Conservation (phyloP, 129 eudicot species). For the Sambucus nigra region DNA sequence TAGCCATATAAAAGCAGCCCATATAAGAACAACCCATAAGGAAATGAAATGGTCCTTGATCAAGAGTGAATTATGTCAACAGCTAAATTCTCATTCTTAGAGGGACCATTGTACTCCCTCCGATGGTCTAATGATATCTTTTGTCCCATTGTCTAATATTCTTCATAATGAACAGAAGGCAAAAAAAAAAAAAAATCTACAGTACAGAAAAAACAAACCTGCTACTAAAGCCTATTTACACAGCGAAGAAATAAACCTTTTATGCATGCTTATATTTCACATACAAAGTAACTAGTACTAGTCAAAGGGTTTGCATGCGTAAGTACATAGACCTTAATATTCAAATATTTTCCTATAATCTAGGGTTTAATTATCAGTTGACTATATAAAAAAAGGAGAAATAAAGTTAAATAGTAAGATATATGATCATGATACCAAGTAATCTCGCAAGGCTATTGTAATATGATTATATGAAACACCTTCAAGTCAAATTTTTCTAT, state of each 20-base stretch:
- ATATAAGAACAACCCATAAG: neutral
- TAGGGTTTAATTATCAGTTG: neutral
- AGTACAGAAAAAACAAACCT: neutral
- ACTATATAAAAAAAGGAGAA: neutral
- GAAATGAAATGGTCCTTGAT: slow-evolving; percentile 11
- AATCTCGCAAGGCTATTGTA: too few species aligned
- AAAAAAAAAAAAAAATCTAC: neutral
- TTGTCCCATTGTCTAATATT: slow-evolving; percentile 9
- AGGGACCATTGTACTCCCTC: slow-evolving; percentile 13
- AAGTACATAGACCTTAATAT: too few species aligned
- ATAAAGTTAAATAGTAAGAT: too few species aligned
- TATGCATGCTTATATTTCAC: too few species aligned
- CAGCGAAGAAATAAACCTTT: too few species aligned
- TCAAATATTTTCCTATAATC: too few species aligned
- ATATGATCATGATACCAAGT: too few species aligned
- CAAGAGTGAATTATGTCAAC: slow-evolving; percentile 17
- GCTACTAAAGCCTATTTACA: neutral
- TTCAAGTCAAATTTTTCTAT: too few species aligned
- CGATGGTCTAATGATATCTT: slow-evolving; percentile 3
- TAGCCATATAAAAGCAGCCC: neutral
- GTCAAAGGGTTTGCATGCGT: too few species aligned
- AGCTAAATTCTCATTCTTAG: slow-evolving; percentile 18
- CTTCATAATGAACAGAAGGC: neutral
- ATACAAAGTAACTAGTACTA: too few species aligned
- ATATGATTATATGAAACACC: too few species aligned